Percentiles rank a stretch among this genome's conserved stretches.
phyloP scores from a whole-genome alignment of 306 rosid species.

The Vigna reflexopilosa region DNA sequence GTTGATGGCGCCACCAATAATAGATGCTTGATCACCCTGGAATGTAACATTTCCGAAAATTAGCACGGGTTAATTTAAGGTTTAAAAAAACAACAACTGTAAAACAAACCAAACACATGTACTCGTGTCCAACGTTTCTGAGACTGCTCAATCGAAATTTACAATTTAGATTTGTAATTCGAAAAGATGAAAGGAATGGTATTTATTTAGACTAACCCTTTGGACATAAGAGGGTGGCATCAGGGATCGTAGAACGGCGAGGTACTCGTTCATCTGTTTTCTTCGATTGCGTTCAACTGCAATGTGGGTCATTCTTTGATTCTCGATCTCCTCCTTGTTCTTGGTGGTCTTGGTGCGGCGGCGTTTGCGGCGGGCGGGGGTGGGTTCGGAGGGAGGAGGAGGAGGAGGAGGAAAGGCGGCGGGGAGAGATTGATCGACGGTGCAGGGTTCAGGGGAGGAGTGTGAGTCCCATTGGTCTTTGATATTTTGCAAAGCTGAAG shows the following conservation, averaged over 20 bases:
- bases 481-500: constrained; percentile 38
- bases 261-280: constrained; percentile 90
- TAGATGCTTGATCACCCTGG: constrained; percentile 97
- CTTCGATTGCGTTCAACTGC: constrained; percentile 89
- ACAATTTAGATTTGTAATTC: background rate
- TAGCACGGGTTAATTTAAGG: background rate
- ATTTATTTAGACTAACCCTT: constrained; percentile 64
- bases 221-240: constrained; percentile 86
- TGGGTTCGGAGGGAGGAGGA: background rate
- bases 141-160: too few relatives aligned
- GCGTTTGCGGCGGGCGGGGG: constrained; percentile 58
- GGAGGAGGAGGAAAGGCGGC: background rate
- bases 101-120: background rate
- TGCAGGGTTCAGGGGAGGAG: constrained; percentile 45
- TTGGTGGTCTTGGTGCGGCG: constrained; percentile 61
- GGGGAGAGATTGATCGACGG: constrained; percentile 7
- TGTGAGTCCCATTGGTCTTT: constrained; percentile 49
- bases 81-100: background rate
- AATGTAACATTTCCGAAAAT: background rate
- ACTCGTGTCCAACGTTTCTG: background rate
- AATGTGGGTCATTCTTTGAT: constrained; percentile 92
- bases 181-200: background rate
- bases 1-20: constrained; percentile 92
- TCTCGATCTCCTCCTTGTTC: constrained; percentile 82
- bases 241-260: constrained; percentile 72